Conservation (phyloP, 2,329 filamentous ascomycete genomes). For the Cladorrhinum sp. region DNA sequence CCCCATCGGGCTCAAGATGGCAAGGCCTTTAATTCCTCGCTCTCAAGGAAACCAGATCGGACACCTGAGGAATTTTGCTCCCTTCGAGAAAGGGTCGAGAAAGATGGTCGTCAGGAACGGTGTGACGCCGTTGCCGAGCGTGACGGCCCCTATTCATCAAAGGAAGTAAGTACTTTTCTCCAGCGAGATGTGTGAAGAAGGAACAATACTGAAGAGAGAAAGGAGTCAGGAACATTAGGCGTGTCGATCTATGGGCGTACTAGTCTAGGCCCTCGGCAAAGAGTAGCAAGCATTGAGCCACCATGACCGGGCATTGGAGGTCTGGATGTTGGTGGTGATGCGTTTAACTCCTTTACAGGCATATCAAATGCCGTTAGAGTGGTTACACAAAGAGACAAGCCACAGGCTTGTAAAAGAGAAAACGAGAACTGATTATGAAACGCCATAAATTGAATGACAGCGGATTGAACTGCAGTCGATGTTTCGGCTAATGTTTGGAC, state of each 20-base stretch:
- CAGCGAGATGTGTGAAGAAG: background rate
- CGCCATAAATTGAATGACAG: too few species aligned
- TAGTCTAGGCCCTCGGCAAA: background rate
- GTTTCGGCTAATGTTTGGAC: too few species aligned
- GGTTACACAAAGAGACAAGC: too few species aligned
- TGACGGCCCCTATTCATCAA: slow-evolving; percentile 1
- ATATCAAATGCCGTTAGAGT: background rate
- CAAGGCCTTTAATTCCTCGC: background rate
- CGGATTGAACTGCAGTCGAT: too few species aligned
- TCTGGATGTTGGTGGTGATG: background rate
- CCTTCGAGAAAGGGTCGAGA: background rate
- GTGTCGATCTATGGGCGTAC: background rate
- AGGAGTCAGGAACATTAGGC: background rate
- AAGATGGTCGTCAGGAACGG: slow-evolving; percentile 5
- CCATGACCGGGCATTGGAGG: background rate
- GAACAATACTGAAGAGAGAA: background rate
- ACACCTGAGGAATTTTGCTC: background rate
- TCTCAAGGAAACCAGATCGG: background rate
- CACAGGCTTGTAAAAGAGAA: too few species aligned
- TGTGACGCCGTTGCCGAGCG: slow-evolving; percentile 1
- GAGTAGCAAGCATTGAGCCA: background rate
- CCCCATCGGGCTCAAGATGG: background rate
- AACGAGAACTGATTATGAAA: too few species aligned
- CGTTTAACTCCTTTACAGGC: background rate
- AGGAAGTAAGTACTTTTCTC: background rate